Percentiles rank a stretch among this genome's conserved stretches.
These are phyloP conservation scores for Dendrobium chrysotoxum DNA, from an alignment of 106 monocot species.

Conservation along the genomic window DNA sequence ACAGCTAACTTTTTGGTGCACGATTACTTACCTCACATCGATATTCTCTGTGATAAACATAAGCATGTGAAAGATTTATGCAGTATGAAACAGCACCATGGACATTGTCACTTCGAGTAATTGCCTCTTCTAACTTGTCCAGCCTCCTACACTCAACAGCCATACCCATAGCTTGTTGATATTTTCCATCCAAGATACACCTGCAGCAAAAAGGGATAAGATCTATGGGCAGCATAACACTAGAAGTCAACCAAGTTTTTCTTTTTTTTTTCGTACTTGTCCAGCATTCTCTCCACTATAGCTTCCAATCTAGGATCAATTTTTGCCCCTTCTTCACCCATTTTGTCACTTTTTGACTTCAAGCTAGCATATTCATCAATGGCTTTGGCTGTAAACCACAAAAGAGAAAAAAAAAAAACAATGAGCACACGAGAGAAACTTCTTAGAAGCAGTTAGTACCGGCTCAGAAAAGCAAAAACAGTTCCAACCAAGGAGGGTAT, in stretches of 20 bases:
- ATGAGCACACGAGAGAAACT: too few relatives aligned
- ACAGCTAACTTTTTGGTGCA: not conserved
- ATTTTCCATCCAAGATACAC: slow-evolving; percentile 89
- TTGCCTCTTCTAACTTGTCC: slow-evolving; percentile 91
- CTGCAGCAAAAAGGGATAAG: slow-evolving; percentile 25
- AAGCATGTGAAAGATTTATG: slow-evolving; percentile 94
- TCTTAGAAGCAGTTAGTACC: not conserved
- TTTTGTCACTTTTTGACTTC: slow-evolving; percentile 49
- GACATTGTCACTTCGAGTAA: slow-evolving; percentile 74
- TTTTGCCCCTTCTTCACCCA: slow-evolving; percentile 25
- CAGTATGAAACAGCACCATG: slow-evolving; percentile 85
- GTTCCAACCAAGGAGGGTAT: slow-evolving; percentile 64
- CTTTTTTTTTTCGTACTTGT: slow-evolving; percentile 49
- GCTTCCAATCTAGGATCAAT: slow-evolving; percentile 91
- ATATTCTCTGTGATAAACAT: slow-evolving; percentile 86
- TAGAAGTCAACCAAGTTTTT: not conserved
- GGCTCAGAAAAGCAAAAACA: not conserved
- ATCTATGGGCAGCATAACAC: not conserved
- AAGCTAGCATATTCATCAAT: slow-evolving; percentile 91
- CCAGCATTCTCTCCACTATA: slow-evolving; percentile 95
- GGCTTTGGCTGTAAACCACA: slow-evolving; percentile 65
- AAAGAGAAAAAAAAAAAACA: not conserved
- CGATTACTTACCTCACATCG: slow-evolving; percentile 65
- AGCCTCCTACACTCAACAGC: slow-evolving; percentile 92
- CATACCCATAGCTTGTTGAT: slow-evolving; percentile 99